phyloP scores from a whole-genome alignment of 768 basidiomycete species.

The Xerocomus spinulosus region DNA sequence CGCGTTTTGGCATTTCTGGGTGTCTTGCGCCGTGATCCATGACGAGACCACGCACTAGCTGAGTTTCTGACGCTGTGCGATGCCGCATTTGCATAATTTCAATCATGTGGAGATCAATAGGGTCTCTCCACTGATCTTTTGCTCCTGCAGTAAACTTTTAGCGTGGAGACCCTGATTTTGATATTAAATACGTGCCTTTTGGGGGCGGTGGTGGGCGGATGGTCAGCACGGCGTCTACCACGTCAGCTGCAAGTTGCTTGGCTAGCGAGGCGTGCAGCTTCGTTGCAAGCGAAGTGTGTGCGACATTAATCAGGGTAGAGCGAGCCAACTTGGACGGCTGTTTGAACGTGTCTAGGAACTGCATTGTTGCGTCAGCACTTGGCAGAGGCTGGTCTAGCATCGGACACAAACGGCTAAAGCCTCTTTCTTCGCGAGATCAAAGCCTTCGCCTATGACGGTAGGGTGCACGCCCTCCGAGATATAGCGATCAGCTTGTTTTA shows the following conservation, averaged over 20 bases:
- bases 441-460: slow-evolving; percentile 90
- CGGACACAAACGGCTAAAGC: slow-evolving; percentile 65
- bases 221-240: slow-evolving; percentile 91
- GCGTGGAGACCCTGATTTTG: slow-evolving; percentile 24
- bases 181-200: slow-evolving; percentile 43
- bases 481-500: slow-evolving; percentile 97
- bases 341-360: slow-evolving; percentile 95
- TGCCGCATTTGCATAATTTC: slow-evolving; percentile 99
- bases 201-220: slow-evolving; percentile 69
- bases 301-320: slow-evolving; percentile 87
- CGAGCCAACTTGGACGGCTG: slow-evolving; percentile 75
- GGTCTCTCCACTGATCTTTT: slow-evolving; percentile 70
- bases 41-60: slow-evolving; percentile 91
- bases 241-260: slow-evolving; percentile 81
- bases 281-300: slow-evolving; percentile 92
- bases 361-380: slow-evolving; percentile 20
- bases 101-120: slow-evolving; percentile 98
- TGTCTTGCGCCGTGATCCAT: slow-evolving; percentile 97
- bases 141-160: slow-evolving; percentile 40
- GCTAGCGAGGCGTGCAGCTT: slow-evolving; percentile 83
- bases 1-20: slow-evolving; percentile 98
- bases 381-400: slow-evolving; percentile 8
- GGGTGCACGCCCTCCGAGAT: slow-evolving; percentile 98
- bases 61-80: slow-evolving; percentile 94
- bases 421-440: slow-evolving; percentile 97